Evolutionary conservation across 2,329 filamentous ascomycete genomes (phyloP), one percentile per base, ranked within the genome.

Genomic region (Proliferodiscus dingleyae): DNA sequence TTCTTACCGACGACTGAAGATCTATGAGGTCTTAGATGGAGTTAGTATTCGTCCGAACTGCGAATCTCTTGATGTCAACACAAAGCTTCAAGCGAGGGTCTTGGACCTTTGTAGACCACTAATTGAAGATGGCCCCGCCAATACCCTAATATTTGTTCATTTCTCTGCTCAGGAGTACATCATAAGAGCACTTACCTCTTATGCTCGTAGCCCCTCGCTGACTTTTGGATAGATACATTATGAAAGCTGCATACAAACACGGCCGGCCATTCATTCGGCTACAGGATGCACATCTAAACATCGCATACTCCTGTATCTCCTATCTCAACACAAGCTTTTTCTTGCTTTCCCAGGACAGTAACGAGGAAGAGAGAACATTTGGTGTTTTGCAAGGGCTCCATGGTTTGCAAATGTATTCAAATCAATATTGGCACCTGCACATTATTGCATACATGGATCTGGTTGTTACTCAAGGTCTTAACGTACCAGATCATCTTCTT

Each of bases 141-240:
- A 37, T 34, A 47, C 44, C 16, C 21, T 50, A 2, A 42, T 47
- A 18, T 53, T 53, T 21, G 50, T 53, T 30, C 50, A 50, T 28
- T 47, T 47, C 36, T 50, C 47, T 3, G 50, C 50, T 15, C 50
- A 50, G 38, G 47, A 45, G 42, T 45, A 45, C n/a, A n/a, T n/a
- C n/a, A n/a, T n/a, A n/a, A n/a, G n/a, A n/a, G n/a, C n/a, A n/a
- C n/a, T n/a, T n/a, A n/a, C n/a, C n/a, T n/a, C n/a, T n/a, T n/a
- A n/a, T n/a, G n/a, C n/a, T n/a, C n/a, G n/a, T n/a, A n/a, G n/a
- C n/a, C n/a, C n/a, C n/a, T n/a, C n/a, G n/a, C n/a, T n/a, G n/a
- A n/a, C n/a, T n/a, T n/a, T n/a, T n/a, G n/a, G n/a, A 22, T 16
- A 29, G 26, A 6, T 29, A 29, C 6, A 29, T 29, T 29, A 9